Evolutionary conservation across 768 basidiomycete genomes (phyloP).

Genomic region (Lentinula lateritia): DNA sequence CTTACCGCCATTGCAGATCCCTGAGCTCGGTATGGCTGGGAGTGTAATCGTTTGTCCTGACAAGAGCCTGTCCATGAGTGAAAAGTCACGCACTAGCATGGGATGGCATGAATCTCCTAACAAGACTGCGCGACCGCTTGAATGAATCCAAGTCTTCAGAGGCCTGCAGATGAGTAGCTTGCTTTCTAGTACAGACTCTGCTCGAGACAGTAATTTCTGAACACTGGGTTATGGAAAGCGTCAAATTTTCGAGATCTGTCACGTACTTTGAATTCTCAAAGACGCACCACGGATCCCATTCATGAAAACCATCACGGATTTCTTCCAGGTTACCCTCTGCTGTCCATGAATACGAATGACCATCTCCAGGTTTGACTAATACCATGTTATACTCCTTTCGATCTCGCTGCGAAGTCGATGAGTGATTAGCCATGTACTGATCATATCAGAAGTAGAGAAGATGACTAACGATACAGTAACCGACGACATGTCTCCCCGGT

Average conservation of each 20-base stretch:
- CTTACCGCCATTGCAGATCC: conserved; percentile 48
- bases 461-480: conserved; percentile 10
- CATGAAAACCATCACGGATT: conserved; percentile 40
- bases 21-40: conserved; percentile 47
- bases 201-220: conserved; percentile 38
- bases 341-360: conserved; percentile 38
- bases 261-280: not conserved
- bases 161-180: conserved; percentile 44
- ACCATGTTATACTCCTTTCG: conserved; percentile 42
- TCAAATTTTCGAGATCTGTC: not conserved
- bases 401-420: conserved; percentile 18
- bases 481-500: conserved; percentile 16
- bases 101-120: conserved; percentile 56
- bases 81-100: conserved; percentile 41
- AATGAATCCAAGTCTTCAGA: conserved; percentile 44
- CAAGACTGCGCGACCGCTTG: conserved; percentile 33
- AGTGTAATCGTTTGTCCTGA: not conserved
- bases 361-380: conserved; percentile 33
- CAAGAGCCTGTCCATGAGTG: no score
- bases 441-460: not conserved
- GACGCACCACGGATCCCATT: conserved; percentile 44
- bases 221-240: conserved; percentile 21
- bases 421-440: no score
- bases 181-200: conserved; percentile 41
- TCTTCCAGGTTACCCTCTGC: conserved; percentile 35